These are phyloP conservation scores for Dryadomyces quercivorus DNA, from an alignment of 2,329 filamentous ascomycete genomes.

Conservation along the genomic window DNA sequence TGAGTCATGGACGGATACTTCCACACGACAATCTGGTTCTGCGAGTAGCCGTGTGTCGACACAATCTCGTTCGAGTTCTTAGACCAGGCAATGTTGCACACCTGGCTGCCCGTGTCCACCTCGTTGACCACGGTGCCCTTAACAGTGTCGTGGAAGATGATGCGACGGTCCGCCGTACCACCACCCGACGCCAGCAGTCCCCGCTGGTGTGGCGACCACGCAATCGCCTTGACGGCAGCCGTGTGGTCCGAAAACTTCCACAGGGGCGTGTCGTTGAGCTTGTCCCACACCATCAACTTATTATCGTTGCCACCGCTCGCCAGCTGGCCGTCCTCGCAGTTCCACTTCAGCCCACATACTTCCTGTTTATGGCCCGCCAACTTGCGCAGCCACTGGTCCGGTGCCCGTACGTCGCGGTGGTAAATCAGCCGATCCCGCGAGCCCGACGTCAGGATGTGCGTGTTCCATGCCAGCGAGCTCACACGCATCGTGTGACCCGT, in stretches of 20 bases:
- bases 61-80: slow-evolving; percentile 98
- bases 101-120: slow-evolving; percentile 92
- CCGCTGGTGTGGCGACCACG: slow-evolving; percentile 94
- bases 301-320: slow-evolving; percentile 97
- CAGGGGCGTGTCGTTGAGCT: slow-evolving; percentile 78
- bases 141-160: slow-evolving; percentile 95
- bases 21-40: slow-evolving; percentile 99
- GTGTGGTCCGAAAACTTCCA: slow-evolving; percentile 94
- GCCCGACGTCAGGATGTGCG: slow-evolving; percentile 91
- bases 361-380: slow-evolving; percentile 95
- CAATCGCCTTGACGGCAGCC: slow-evolving; percentile 92
- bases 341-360: slow-evolving; percentile 94
- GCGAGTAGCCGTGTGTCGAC: slow-evolving; percentile 90
- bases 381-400: slow-evolving; percentile 79
- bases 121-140: slow-evolving; percentile 73
- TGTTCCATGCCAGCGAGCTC: slow-evolving; percentile 92
- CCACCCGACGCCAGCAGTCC: slow-evolving; percentile 91
- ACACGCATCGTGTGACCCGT: slow-evolving; percentile 90
- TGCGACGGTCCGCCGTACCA: slow-evolving; percentile 87
- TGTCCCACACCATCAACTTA: slow-evolving; percentile 98
- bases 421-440: slow-evolving; percentile 89
- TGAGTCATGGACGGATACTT: slow-evolving; percentile 98
- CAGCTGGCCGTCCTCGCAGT: slow-evolving; percentile 86
- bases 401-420: slow-evolving; percentile 86
- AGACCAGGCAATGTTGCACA: slow-evolving; percentile 97